phyloP scores from a whole-genome alignment of 1,139 yeast genomes.

The Saccharomycopsis hybrid region DNA sequence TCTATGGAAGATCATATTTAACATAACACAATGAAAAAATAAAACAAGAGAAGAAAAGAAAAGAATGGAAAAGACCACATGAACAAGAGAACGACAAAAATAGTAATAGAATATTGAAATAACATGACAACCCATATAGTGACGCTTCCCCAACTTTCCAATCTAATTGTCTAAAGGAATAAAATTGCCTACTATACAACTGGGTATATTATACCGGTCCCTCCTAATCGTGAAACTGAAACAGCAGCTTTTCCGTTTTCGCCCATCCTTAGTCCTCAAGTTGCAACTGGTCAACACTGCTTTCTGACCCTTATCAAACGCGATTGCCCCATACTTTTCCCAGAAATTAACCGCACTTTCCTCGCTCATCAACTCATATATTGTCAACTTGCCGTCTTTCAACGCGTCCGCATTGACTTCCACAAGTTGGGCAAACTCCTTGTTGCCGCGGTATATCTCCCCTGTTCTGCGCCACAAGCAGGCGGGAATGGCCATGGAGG shows the following conservation, averaged over 20 bases:
- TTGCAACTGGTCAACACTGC: constrained; percentile 93
- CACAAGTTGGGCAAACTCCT: constrained; percentile 91
- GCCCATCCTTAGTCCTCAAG: constrained; percentile 76
- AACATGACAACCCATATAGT: no score
- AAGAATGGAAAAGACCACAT: no score
- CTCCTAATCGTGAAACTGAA: constrained; percentile 91
- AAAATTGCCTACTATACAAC: constrained; percentile 94
- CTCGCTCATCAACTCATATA: constrained; percentile 91
- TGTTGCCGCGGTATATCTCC: constrained; percentile 90
- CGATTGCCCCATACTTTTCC: constrained; percentile 97
- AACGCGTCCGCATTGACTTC: constrained; percentile 90
- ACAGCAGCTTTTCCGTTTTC: constrained; percentile 79
- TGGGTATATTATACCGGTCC: constrained; percentile 90
- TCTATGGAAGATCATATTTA: no score
- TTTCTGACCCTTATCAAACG: constrained; percentile 92
- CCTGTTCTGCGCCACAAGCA: constrained; percentile 98
- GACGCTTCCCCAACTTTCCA: no score
- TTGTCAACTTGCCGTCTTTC: constrained; percentile 87
- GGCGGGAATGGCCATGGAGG: constrained; percentile 97
- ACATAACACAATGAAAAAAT: no score
- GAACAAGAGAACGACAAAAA: no score
- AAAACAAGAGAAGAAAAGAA: no score
- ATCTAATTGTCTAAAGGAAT: constrained; percentile 69
- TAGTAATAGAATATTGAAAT: no score
- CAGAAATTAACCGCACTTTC: constrained; percentile 95